Evolutionary conservation across 768 basidiomycete genomes (phyloP), one percentile per base, ranked within the genome.

Genomic region (Pleurotus tuoliensis): DNA sequence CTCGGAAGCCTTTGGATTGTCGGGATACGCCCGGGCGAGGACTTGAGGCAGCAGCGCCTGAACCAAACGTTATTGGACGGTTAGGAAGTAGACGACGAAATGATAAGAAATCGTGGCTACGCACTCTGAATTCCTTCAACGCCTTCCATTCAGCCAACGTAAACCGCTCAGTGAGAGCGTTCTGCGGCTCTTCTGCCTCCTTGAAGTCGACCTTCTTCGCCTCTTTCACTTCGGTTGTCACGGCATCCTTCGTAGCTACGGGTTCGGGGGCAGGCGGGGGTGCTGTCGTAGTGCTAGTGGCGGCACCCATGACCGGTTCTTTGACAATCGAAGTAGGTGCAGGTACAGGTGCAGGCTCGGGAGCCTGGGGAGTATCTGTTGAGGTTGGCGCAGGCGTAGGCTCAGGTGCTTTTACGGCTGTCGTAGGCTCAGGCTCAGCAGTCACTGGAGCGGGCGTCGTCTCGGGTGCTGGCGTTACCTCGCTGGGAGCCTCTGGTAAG

Each of bases 141-240:
- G 86, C 86, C 12, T 66, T 71, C 88, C 90, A 88, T 67, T 93
- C 91, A n/a, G 73, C 75, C 6, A 80, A 71, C 0, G 84, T 88
- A 67, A 92, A 93, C 64, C 78, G 76, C 65, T 77, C 71, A 0
- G 90, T 92, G 27, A 93, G 74, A 1, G 76, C 63, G 63, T 83
- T 92, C 69, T 90, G 86, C 0, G 83, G 84, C 66, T 92, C 90
- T 12, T 58, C 51, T 7, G 24, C 51, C 22, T 52, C 51, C 5
- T 34, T 24, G 18, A 52, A 52, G n/a, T 52, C 51, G 20, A 52
- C 51, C 38, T 40, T 52, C 38, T 52, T 52, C n/a, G 65, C 15
- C 20, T 56, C 56, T 27, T 66, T 69, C 16, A 71, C 66, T 46
- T 63, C 57, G 15, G 59, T 53, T 46, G 56, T 43, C 13, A 56